Conservation (phyloP, 2,329 filamentous ascomycete species). For the Xylariomycetidae sp. region DNA sequence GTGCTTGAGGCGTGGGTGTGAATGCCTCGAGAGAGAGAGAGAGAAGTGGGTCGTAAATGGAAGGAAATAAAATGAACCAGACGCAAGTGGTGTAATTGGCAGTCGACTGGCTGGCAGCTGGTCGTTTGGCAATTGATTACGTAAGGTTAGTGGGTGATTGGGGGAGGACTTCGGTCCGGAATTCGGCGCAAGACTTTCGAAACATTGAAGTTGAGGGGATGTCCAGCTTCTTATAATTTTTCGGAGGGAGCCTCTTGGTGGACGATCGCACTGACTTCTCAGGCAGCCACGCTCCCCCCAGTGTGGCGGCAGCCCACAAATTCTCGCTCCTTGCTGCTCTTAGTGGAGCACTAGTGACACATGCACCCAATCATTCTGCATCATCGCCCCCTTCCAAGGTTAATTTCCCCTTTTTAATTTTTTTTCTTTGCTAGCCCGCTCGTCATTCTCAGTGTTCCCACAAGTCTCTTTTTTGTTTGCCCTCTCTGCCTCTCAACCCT, state of each 20-base stretch:
- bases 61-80: constrained; percentile 11
- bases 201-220: constrained; percentile 49
- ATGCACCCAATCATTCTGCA: constrained; percentile 19
- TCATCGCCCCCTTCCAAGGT: constrained; percentile 11
- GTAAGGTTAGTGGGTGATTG: constrained; percentile 25
- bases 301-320: constrained; percentile 28
- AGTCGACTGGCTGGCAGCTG: constrained; percentile 19
- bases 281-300: constrained; percentile 22
- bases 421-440: constrained; percentile 19
- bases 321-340: constrained; percentile 22
- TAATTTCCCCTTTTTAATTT: constrained; percentile 23
- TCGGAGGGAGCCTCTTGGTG: constrained; percentile 20
- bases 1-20: neutral
- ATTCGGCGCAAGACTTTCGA: constrained; percentile 49
- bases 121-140: constrained; percentile 16
- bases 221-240: constrained; percentile 55
- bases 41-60: constrained; percentile 7
- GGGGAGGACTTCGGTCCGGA: constrained; percentile 48
- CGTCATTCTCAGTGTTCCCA: constrained; percentile 24
- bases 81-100: constrained; percentile 22
- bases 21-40: neutral
- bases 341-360: constrained; percentile 17
- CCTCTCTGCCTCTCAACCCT: constrained; percentile 4
- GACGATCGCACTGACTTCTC: constrained; percentile 21
- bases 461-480: constrained; percentile 23